Base-by-base conservation (phyloP, 176 grass and related monocot genomes). In the Dendrocalamus sinicus region DNA sequence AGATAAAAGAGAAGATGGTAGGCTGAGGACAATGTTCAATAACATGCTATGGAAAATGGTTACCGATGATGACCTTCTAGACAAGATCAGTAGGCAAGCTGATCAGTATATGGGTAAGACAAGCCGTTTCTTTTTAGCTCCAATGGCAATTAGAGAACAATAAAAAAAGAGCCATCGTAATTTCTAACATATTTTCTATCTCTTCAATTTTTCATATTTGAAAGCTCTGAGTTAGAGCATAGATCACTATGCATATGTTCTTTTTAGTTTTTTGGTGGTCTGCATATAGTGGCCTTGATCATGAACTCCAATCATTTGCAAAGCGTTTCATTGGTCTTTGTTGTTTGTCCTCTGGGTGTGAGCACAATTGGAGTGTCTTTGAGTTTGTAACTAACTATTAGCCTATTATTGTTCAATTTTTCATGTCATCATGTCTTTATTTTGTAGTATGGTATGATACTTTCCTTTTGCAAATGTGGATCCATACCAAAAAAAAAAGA, bases 321-420 rank as follows among this genome's bases (percentile, higher is more conserved):
- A 22, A 9, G 3, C 0, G 8, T 58, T 22, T 58, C 19, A 58
- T 58, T 58, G 19, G 55, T n/a, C 55, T 58, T 55, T 55, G 20
- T n/a, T 22, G 8, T 58, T 58, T 3, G 1, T 8, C 55, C 20
- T 58, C 8, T 0, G 0, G 8, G 2, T 58, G 2, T 58, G 19
- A 58, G 7, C 3, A 2, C 55, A 58, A 19, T 22, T n/a, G 8
- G 3, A 58, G 8, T 22, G 2, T 20, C 19, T 58, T 58, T 22
- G 3, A 8, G 8, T 58, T 22, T 9, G 55, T 22, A 58, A 22
- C 2, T 58, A 58, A 58, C 20, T 58, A 22, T 9, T 8, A 55
- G 37, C 37, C 53, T 55, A 55, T 2, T 55, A 17, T 8, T 5
- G 4, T 39, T 39, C 37, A 5, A 8, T 54, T 55, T 16, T 17